Percentiles rank a stretch among this genome's conserved stretches.
phyloP scores from a whole-genome alignment of 2,329 filamentous ascomycete genomes.

The Verticillium tricorpus region DNA sequence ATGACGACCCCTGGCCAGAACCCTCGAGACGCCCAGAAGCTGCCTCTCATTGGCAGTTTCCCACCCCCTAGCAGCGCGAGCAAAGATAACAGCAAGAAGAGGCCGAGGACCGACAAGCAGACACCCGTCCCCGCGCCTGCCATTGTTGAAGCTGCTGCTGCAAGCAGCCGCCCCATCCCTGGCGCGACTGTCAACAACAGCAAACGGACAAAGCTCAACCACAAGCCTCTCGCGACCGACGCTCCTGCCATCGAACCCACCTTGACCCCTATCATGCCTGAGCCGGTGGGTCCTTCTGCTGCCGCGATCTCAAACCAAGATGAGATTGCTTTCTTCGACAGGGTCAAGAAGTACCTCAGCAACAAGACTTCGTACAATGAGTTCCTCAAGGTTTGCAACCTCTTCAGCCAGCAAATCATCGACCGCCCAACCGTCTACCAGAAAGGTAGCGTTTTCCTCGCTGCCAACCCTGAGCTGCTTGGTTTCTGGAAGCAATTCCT shows the following conservation, averaged over 20 bases:
- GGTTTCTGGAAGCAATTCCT: constrained; percentile 83
- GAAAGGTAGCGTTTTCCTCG: constrained; percentile 81
- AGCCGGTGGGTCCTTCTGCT: constrained; percentile 75
- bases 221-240: constrained; percentile 57
- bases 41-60: constrained; percentile 94
- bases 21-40: constrained; percentile 61
- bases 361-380: constrained; percentile 93
- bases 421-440: constrained; percentile 78
- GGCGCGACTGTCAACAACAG: constrained; percentile 30
- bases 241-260: constrained; percentile 73
- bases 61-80: constrained; percentile 74
- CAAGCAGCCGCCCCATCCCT: constrained; percentile 9
- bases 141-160: constrained; percentile 36
- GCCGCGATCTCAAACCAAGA: constrained; percentile 73
- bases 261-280: constrained; percentile 80
- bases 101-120: constrained; percentile 59
- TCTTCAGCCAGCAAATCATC: constrained; percentile 91
- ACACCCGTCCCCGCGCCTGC: constrained; percentile 42
- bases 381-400: constrained; percentile 93
- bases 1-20: constrained; percentile 51
- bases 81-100: constrained; percentile 82
- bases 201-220: constrained; percentile 71
- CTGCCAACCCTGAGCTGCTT: constrained; percentile 84
- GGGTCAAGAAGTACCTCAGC: constrained; percentile 91
- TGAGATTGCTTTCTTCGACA: constrained; percentile 90